Evolutionary conservation across 2,329 filamentous ascomycete genomes (phyloP).

Genomic region (Trichocomaceae sp.): DNA sequence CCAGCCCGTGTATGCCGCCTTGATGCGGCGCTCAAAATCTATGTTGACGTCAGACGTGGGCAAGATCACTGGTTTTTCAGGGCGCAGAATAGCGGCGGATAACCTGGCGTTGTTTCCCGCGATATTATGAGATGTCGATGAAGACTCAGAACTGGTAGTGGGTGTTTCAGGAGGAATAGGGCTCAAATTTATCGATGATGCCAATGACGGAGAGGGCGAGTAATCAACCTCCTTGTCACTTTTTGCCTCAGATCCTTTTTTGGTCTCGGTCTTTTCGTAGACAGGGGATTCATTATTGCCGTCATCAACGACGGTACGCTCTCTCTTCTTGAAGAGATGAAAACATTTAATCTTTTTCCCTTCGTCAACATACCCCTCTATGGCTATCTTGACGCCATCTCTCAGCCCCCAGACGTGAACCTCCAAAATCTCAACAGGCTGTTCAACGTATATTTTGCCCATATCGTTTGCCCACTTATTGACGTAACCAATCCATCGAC

Average conservation of each 20-base stretch:
- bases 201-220: slow-evolving; percentile 15
- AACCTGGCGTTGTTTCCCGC: slow-evolving; percentile 49
- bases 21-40: slow-evolving; percentile 78
- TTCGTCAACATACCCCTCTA: slow-evolving; percentile 82
- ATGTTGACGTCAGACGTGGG: slow-evolving; percentile 84
- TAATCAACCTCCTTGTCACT: neutral
- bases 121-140: slow-evolving; percentile 34
- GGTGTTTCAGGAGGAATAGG: slow-evolving; percentile 9
- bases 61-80: slow-evolving; percentile 60
- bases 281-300: slow-evolving; percentile 45
- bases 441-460: slow-evolving; percentile 73
- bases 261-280: slow-evolving; percentile 40
- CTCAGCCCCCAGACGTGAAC: slow-evolving; percentile 84
- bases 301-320: slow-evolving; percentile 51
- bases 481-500: slow-evolving; percentile 82
- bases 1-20: slow-evolving; percentile 66
- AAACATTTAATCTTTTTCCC: slow-evolving; percentile 78
- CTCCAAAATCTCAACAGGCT: slow-evolving; percentile 76
- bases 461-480: slow-evolving; percentile 69
- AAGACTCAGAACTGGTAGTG: slow-evolving; percentile 20
- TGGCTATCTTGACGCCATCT: slow-evolving; percentile 77
- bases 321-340: slow-evolving; percentile 67
- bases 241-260: slow-evolving; percentile 27
- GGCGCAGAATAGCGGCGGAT: slow-evolving; percentile 71
- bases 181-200: slow-evolving; percentile 8